Evolutionary conservation across 495 filamentous ascomycete genomes (phyloP).

Genomic region (Xanthoparmelia taractica): DNA sequence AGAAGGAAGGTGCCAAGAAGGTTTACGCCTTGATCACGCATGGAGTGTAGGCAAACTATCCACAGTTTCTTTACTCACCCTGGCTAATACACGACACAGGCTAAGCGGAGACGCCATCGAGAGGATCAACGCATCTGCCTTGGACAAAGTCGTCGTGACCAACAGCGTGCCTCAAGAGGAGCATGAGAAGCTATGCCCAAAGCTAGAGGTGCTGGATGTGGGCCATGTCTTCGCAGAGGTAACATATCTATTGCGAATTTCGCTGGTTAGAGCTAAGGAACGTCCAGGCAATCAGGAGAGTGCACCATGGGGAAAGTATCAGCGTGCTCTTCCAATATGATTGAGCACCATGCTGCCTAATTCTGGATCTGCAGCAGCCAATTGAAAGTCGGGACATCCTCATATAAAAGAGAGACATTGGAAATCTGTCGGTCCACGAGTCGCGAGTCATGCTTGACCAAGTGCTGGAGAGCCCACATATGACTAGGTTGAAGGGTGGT

Average conservation of each 20-base stretch:
- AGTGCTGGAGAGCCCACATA: slow-evolving; percentile 27
- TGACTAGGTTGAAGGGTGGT: slow-evolving; percentile 15
- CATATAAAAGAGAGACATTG: neutral
- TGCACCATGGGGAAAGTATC: slow-evolving; percentile 97
- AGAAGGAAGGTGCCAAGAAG: slow-evolving; percentile 80
- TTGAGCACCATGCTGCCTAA: slow-evolving; percentile 24
- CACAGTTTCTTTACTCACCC: neutral
- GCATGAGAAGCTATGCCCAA: slow-evolving; percentile 64
- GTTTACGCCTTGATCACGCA: slow-evolving; percentile 92
- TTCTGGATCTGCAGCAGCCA: neutral
- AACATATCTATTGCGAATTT: slow-evolving; percentile 23
- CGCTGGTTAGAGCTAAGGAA: slow-evolving; percentile 10
- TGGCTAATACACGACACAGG: neutral
- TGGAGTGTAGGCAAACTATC: slow-evolving; percentile 47
- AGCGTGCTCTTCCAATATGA: slow-evolving; percentile 94
- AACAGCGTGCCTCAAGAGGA: slow-evolving; percentile 90
- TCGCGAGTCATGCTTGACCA: slow-evolving; percentile 27
- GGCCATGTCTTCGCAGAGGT: slow-evolving; percentile 90
- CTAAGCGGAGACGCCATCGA: slow-evolving; percentile 91
- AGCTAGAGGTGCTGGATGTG: slow-evolving; percentile 88
- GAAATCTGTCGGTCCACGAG: neutral
- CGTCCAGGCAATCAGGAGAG: slow-evolving; percentile 77
- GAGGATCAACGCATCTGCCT: slow-evolving; percentile 78
- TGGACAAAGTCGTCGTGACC: slow-evolving; percentile 89
- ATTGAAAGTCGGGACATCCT: neutral